Evolutionary conservation across 345 rosid genomes (phyloP).

Genomic region (Trapa bicornis): DNA sequence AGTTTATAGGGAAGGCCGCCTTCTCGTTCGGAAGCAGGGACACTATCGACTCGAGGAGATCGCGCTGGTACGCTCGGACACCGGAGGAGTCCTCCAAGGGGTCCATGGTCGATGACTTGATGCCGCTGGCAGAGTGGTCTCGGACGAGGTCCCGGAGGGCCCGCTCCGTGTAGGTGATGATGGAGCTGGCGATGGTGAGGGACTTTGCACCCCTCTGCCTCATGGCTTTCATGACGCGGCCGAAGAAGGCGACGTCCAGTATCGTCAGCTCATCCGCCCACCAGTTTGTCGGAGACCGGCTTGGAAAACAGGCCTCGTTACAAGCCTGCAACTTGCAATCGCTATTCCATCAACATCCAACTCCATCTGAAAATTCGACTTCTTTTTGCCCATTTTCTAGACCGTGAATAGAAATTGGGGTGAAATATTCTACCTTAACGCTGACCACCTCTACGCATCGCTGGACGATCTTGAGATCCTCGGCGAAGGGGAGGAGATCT

Average conservation of each 20-base stretch:
- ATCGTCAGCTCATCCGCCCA: conserved; percentile 92
- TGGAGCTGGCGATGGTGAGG: conserved; percentile 43
- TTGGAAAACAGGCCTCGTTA: conserved; percentile 67
- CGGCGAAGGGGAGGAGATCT: conserved; percentile 59
- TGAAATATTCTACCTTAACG: conserved; percentile 29
- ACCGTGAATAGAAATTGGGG: background rate
- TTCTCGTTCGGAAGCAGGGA: conserved; percentile 61
- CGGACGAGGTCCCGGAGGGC: conserved; percentile 77
- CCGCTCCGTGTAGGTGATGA: conserved; percentile 63
- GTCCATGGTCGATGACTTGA: conserved; percentile 21
- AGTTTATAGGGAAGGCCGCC: conserved; percentile 57
- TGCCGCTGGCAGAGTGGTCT: conserved; percentile 57
- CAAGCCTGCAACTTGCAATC: conserved; percentile 34
- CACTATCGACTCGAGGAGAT: conserved; percentile 56
- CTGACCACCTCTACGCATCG: conserved; percentile 56
- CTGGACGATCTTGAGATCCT: conserved; percentile 56
- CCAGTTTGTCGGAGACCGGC: conserved; percentile 87
- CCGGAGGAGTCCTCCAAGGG: conserved; percentile 16
- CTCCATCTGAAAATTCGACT: too few relatives aligned
- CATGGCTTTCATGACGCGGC: conserved; percentile 45
- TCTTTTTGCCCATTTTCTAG: background rate
- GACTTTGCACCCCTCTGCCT: conserved; percentile 58
- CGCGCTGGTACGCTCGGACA: conserved; percentile 33
- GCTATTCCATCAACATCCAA: background rate
- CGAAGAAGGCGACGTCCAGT: conserved; percentile 40